Evolutionary conservation across 1,284 basidiomycete species (phyloP), one percentile per base, ranked within the genome.

Genomic region (Moniliophthora roreri): DNA sequence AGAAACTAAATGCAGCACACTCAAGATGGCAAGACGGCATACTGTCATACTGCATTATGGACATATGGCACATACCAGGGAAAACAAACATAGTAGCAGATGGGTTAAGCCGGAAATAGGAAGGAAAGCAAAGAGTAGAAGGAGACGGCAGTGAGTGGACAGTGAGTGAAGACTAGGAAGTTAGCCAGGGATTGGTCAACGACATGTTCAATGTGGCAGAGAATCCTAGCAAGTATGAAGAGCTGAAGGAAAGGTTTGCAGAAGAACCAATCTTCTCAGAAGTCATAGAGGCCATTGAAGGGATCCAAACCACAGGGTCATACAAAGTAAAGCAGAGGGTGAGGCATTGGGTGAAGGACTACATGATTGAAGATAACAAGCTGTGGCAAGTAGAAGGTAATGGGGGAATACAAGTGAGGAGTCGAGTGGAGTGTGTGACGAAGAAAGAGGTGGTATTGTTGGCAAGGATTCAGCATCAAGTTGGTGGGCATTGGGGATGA

Each of bases 111-210:
- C 13, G 55, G 7, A 58, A 44, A 47, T 56, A 49, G 42, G 49
- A 53, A 37, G 50, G 49, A 20, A 47, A 16, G 3, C 40, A 50
- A 24, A 23, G 40, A 20, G 48, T n/a, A 4, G 20, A 47, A 16
- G 68, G 62, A 0, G 65, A 75, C 39, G 66, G 70, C 1, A 60
- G 64, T 47, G 62, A 66, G 28, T 71, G 68, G 66, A 63, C 62
- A 1, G 66, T 70, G 1, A 47, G 51, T 1, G n/a, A 7, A 48
- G 52, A 9, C 18, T 49, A 16, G 48, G 48, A 49, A 49, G 23
- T n/a, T 16, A 23, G 20, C n/a, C n/a, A 21, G 21, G 70, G 71
- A 0, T 42, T 74, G 0, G 55, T 60, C 4, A 58, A 71, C 24
- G 64, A 72, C 50, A 13, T 72, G 0, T 69, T 66, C 48, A 4